phyloP scores from a whole-genome alignment of 805 yeast species.

The Metschnikowia picachoensis region DNA sequence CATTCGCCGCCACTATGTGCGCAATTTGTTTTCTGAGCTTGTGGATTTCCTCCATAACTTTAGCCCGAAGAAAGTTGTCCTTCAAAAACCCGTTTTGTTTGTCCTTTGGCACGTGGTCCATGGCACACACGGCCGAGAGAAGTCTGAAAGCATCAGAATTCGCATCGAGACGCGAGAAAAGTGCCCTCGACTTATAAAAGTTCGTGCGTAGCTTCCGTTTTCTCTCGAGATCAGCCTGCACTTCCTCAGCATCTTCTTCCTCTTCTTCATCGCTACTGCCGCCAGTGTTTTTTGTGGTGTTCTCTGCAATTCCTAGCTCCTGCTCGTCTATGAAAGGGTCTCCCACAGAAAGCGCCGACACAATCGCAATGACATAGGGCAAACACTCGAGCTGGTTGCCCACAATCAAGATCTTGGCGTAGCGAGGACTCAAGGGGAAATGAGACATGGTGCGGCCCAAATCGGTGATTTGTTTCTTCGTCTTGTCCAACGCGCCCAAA shows the following conservation, averaged over 20 bases:
- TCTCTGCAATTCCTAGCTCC: slow-evolving; percentile 56
- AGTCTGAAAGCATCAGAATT: slow-evolving; percentile 71
- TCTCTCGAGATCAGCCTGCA: slow-evolving; percentile 35
- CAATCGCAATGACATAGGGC: slow-evolving; percentile 86
- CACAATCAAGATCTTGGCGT: slow-evolving; percentile 81
- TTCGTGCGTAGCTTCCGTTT: slow-evolving; percentile 43
- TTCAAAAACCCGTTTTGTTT: slow-evolving; percentile 47
- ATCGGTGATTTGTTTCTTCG: slow-evolving; percentile 57
- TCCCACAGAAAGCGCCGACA: slow-evolving; percentile 89
- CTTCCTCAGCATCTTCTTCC: slow-evolving; percentile 30
- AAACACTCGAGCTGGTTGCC: slow-evolving; percentile 85
- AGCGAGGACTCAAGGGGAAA: slow-evolving; percentile 92
- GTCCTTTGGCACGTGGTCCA: slow-evolving; percentile 62
- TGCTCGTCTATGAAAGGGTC: slow-evolving; percentile 79
- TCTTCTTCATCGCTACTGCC: slow-evolving; percentile 38
- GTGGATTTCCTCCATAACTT: slow-evolving; percentile 78
- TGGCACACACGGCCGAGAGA: slow-evolving; percentile 82
- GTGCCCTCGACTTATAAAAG: slow-evolving; percentile 54
- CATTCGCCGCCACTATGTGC: slow-evolving; percentile 65
- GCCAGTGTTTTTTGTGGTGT: slow-evolving; percentile 5
- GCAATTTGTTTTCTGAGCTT: slow-evolving; percentile 79
- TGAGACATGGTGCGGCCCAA: slow-evolving; percentile 82
- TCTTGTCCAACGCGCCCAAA: slow-evolving; percentile 70
- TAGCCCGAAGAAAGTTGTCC: slow-evolving; percentile 67
- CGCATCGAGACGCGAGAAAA: slow-evolving; percentile 66